These are phyloP conservation scores for Aurifilum marmelostoma DNA, from an alignment of 2,329 filamentous ascomycete species.

Conservation along the genomic window DNA sequence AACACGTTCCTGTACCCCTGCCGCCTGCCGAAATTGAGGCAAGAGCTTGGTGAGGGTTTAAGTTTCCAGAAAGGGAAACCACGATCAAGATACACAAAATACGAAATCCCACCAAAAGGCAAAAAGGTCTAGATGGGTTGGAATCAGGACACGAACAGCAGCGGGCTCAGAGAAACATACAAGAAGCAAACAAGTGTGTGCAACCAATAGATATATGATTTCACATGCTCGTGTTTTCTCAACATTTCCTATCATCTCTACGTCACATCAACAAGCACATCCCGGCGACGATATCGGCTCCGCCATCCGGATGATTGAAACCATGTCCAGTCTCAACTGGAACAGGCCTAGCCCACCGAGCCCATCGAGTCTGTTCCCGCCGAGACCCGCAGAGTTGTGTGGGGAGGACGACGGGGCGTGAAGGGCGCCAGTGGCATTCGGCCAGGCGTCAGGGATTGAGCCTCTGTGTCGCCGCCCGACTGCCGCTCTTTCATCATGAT, in stretches of 20 bases:
- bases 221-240: conserved; percentile 15
- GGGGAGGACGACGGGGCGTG: conserved; percentile 15
- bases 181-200: not conserved
- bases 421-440: conserved; percentile 19
- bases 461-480: conserved; percentile 8
- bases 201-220: not conserved
- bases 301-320: conserved; percentile 2
- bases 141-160: not conserved
- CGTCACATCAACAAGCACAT: conserved; percentile 19
- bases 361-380: conserved; percentile 2
- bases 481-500: conserved; percentile 3
- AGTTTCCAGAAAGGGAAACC: conserved; percentile 4
- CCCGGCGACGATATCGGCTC: conserved; percentile 25
- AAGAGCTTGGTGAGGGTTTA: not conserved
- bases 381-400: conserved; percentile 20
- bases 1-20: not conserved
- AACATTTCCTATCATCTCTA: conserved; percentile 22
- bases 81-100: not conserved
- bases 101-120: no score
- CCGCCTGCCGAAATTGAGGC: not conserved
- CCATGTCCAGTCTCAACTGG: not conserved
- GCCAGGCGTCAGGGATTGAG: conserved; percentile 14
- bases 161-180: not conserved
- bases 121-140: not conserved
- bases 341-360: conserved; percentile 23